A percentile compares a stretch with the other conserved stretches of the same genome.
These are phyloP conservation scores for Chamaecrista fasciculata DNA, from an alignment of 306 rosid species.

Conservation along the genomic window DNA sequence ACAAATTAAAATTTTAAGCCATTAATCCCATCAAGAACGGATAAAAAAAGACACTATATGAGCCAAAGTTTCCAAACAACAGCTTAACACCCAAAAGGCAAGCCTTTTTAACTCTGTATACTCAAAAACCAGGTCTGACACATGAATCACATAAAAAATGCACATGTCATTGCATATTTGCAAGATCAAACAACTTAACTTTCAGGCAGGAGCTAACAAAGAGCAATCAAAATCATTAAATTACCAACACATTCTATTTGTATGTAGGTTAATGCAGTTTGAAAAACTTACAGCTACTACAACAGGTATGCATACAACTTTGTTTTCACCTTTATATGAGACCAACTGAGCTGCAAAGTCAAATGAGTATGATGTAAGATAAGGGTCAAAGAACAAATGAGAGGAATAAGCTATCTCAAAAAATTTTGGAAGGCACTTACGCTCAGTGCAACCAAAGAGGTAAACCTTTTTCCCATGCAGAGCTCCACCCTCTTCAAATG, in stretches of 20 bases:
- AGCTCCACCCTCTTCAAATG: slow-evolving; percentile 77
- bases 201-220: background rate
- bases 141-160: background rate
- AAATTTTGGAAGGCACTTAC: slow-evolving; percentile 35
- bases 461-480: slow-evolving; percentile 67
- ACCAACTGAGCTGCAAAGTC: slow-evolving; percentile 77
- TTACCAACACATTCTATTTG: background rate
- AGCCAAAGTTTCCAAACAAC: background rate
- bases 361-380: slow-evolving; percentile 13
- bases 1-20: background rate
- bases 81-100: background rate
- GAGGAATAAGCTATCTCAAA: background rate
- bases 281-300: slow-evolving; percentile 74
- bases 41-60: background rate
- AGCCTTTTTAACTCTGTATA: background rate
- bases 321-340: slow-evolving; percentile 56
- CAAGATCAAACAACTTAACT: background rate
- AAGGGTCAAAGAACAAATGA: background rate
- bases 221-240: background rate
- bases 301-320: slow-evolving; percentile 71
- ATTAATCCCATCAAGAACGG: background rate
- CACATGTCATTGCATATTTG: background rate
- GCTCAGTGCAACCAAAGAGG: slow-evolving; percentile 82
- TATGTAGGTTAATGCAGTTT: background rate
- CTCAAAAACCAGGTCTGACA: background rate